Percentiles rank a stretch among this genome's conserved stretches.
Conservation (phyloP, 2,329 filamentous ascomycete species). For the Neurospora crassa region DNA sequence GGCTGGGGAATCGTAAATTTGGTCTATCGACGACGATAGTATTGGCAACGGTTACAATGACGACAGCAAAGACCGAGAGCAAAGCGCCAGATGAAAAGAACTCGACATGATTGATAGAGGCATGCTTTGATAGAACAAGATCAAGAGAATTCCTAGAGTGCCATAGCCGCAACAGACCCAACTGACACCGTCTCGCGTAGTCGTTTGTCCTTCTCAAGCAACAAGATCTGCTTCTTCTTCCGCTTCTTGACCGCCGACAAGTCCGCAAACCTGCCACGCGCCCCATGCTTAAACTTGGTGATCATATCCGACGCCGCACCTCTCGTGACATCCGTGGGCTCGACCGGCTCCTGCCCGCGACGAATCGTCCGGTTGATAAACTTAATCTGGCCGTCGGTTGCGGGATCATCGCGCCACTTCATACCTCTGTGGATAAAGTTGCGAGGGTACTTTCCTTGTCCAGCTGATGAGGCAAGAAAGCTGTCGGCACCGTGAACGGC, state of each 20-base stretch:
- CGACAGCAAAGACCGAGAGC: background rate
- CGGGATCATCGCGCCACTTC: slow-evolving; percentile 59
- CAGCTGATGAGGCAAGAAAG: background rate
- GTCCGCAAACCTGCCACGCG: slow-evolving; percentile 50
- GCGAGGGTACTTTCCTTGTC: slow-evolving; percentile 49
- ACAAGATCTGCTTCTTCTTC: slow-evolving; percentile 27
- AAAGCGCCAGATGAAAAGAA: background rate
- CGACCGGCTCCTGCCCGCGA: slow-evolving; percentile 43
- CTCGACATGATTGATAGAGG: background rate
- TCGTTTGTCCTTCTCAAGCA: slow-evolving; percentile 30
- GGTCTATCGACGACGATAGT: background rate
- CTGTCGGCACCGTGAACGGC: slow-evolving; percentile 73
- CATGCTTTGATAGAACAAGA: background rate
- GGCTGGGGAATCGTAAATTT: background rate
- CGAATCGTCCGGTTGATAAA: slow-evolving; percentile 58
- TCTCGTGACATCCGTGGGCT: slow-evolving; percentile 53
- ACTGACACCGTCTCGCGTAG: slow-evolving; percentile 44
- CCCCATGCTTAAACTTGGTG: slow-evolving; percentile 80
- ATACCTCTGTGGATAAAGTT: slow-evolving; percentile 57
- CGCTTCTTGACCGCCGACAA: slow-evolving; percentile 44
- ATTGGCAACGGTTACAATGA: background rate
- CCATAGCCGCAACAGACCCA: slow-evolving; percentile 34
- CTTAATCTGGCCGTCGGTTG: slow-evolving; percentile 55
- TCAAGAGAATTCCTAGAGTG: background rate
- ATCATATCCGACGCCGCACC: slow-evolving; percentile 86